Base-by-base conservation (phyloP, 352 stramenopile species). In the Pythium sukuiense region DNA sequence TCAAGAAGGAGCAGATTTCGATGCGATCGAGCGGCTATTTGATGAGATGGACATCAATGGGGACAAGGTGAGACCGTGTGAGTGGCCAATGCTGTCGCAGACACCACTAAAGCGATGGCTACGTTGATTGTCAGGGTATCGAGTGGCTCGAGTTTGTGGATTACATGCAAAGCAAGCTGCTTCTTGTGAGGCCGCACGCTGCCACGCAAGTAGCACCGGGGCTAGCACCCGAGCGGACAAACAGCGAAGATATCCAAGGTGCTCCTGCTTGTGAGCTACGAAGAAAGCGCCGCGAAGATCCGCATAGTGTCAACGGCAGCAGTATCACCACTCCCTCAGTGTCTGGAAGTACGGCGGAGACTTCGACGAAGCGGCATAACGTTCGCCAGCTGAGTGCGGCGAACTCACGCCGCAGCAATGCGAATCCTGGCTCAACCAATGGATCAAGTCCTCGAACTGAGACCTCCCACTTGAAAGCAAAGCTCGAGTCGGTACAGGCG, bases 111-210 rank as follows among this genome's bases (percentile, higher is more conserved):
- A 35, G 5, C 20, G 20, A 35, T 35, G 32, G 8, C 32, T 9
- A 35, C 32, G 32, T 35, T 35, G 32, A 24, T 16, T 12, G 11
- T 5, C 57, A 65, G 41, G 24, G 3, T 18, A 87, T 88, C 14
- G 71, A 84, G 49, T 90, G 82, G 82, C 29, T 59, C n/a, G 80
- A 90, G 35, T 90, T 82, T 71, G 63, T 90, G 16, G 61, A 61
- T 12, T 88, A 87, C 53, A 58, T 90, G 0, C 54, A 72, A 27
- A 20, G 46, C n/a, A 72, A 69, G 35, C 55, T 73, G 45, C 61
- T 68, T 14, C 16, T 13, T 29, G 7, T 64, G 18, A 27, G 55
- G 18, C 24, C 61, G 35, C 6, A 14, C 3, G 14, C 3, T 30
- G 12, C 29, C 41, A 16, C 3, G 2, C 0, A 11, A 45, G 13